Base-by-base conservation (phyloP, 2,329 filamentous ascomycete genomes). In the Triangularia setosa region DNA sequence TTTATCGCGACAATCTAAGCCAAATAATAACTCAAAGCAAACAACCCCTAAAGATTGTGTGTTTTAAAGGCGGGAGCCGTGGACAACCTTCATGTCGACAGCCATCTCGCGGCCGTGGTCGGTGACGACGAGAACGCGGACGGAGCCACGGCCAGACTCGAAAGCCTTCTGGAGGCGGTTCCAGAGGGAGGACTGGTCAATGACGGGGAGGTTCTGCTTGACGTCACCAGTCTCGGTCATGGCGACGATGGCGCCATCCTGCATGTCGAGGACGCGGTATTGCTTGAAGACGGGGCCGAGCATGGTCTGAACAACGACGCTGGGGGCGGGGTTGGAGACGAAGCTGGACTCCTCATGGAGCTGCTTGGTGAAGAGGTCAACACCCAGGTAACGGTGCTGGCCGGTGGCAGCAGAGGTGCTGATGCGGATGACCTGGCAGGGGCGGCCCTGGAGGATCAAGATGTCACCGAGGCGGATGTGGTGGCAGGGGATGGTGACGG, bases 381-480 rank as follows among this genome's bases (percentile, higher is more conserved):
- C 95, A 87, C 95, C 95, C 69, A 99, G 91, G 88, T 98, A 99
- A 79, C 95, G 92, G 90, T 99, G 94, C 88, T 99, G 95, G 79
- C 95, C 95, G 68, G 95, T 99, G 84, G 96, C 94, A 72, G 92
- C 87, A 64, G 94, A 98, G 81, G 93, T 97, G 72, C 93, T 97
- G 89, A 99, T 97, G 79, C 94, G 94, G 86, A 99, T 99, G 80
- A 99, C 94, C 88, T 99, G 95, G 91, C 93, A 98, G 76, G 95
- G 93, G 74, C 95, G 94, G 79, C 94, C 94, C 87, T 99, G 95
- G 72, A 99, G 92, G 84, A 98, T 96, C 82, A 99, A 83, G 82
- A 99, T 91, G 82, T 99, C 95, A 80, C 95, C 95, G 75, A 98
- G 91, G 84, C 95, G 95, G 84, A 99, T 94, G 87, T 98, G 96